Conservation (phyloP, 1,284 basidiomycete species). For the Marasmius fiardii region DNA sequence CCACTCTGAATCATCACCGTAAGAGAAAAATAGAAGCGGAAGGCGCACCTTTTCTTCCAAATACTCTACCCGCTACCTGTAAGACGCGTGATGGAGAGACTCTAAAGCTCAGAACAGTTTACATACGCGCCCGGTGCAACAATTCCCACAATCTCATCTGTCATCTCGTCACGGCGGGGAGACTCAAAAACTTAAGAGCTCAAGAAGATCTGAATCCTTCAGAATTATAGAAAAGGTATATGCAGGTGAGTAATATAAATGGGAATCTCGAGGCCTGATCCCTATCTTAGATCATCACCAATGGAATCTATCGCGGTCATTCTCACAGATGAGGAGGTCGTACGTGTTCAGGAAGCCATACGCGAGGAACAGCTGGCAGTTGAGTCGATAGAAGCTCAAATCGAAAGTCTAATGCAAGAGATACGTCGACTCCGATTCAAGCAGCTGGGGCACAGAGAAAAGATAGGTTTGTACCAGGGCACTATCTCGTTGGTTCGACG, state of each 20-base stretch:
- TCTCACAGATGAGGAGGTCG: slow-evolving; percentile 12
- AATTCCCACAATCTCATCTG: too few species aligned
- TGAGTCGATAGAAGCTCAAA: slow-evolving; percentile 37
- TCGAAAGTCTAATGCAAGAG: slow-evolving; percentile 35
- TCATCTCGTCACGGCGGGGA: too few species aligned
- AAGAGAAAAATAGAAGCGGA: not conserved
- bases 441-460: slow-evolving; percentile 35
- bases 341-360: slow-evolving; percentile 25
- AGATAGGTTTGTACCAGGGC: slow-evolving; percentile 43
- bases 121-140: too few species aligned
- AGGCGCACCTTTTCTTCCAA: not conserved
- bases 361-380: slow-evolving; percentile 38
- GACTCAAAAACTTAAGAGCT: too few species aligned
- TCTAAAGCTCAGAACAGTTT: too few species aligned
- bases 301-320: not conserved
- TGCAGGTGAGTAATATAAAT: too few species aligned
- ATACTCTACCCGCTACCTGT: too few species aligned
- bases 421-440: slow-evolving; percentile 42
- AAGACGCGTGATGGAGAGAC: too few species aligned
- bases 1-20: slow-evolving; percentile 83
- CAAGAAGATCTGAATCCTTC: too few species aligned
- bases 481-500: slow-evolving; percentile 53
- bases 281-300: not conserved
- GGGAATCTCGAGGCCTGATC: too few species aligned
- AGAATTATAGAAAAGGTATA: too few species aligned